Evolutionary conservation across 805 yeast genomes (phyloP).

Genomic region (Kuraishia ogatae): DNA sequence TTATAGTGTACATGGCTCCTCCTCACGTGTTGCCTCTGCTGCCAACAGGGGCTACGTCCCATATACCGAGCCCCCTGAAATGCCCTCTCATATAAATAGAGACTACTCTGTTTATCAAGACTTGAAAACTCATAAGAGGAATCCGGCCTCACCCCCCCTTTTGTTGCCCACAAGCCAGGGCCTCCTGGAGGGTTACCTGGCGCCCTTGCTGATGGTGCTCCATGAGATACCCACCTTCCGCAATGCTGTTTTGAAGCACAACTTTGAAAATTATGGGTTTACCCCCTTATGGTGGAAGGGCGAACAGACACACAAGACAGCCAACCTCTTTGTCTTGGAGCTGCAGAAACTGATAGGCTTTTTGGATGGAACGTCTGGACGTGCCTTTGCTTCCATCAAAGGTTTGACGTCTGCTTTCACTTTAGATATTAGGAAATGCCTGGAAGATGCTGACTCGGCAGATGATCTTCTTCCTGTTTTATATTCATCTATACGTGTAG

Average conservation of each 20-base stretch:
- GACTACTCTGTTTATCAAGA: conserved; percentile 24
- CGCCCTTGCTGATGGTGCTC: conserved; percentile 30
- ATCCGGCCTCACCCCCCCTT: conserved; percentile 18
- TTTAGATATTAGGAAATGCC: conserved; percentile 4
- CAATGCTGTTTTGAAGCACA: conserved; percentile 17
- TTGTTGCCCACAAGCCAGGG: conserved; percentile 25
- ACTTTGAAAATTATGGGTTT: conserved; percentile 26
- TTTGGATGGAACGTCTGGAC: conserved; percentile 22
- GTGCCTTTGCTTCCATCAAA: conserved; percentile 29
- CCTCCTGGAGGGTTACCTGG: conserved; percentile 28
- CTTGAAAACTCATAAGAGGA: conserved; percentile 16
- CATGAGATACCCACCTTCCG: conserved; percentile 27
- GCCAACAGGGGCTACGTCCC: background rate
- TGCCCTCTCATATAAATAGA: background rate
- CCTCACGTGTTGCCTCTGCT: background rate
- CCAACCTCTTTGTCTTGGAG: conserved; percentile 23
- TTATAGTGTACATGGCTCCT: background rate
- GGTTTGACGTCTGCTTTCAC: conserved; percentile 22
- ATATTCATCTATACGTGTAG: conserved; percentile 10
- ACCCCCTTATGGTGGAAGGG: conserved; percentile 32
- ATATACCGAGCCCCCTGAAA: background rate
- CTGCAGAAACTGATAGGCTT: conserved; percentile 29
- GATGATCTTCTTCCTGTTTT: conserved; percentile 19
- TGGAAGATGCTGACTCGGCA: conserved; percentile 18
- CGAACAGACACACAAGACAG: conserved; percentile 9